Percentiles rank a stretch among this genome's conserved stretches.
phyloP scores from a whole-genome alignment of 1,284 basidiomycete genomes.

The Sanghuangporus sanghuang region DNA sequence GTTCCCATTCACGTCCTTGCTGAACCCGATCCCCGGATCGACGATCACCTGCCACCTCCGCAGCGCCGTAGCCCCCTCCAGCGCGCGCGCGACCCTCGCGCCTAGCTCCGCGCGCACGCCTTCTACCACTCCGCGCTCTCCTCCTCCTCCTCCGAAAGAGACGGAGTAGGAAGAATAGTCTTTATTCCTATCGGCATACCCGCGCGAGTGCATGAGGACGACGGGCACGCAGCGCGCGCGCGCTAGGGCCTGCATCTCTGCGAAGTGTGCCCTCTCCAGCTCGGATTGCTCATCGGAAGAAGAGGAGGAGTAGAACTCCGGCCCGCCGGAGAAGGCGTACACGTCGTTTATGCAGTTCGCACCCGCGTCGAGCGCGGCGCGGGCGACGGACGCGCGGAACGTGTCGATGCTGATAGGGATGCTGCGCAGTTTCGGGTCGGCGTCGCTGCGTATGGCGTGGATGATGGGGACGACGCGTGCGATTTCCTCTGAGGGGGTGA shows the following conservation, averaged over 20 bases:
- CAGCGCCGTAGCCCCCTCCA: conserved; percentile 66
- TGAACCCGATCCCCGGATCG: conserved; percentile 95
- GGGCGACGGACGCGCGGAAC: conserved; percentile 82
- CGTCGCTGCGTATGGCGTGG: conserved; percentile 33
- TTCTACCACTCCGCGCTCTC: conserved; percentile 49
- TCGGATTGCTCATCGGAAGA: background rate
- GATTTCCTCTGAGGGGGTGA: conserved; percentile 72
- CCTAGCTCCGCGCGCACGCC: conserved; percentile 77
- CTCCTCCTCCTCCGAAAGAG: too few relatives aligned
- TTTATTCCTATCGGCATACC: conserved; percentile 71
- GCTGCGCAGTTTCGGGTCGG: conserved; percentile 22
- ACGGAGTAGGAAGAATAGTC: conserved; percentile 45
- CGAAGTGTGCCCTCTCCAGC: conserved; percentile 26
- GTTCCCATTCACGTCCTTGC: conserved; percentile 81
- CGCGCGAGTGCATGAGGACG: conserved; percentile 91
- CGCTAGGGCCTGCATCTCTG: conserved; percentile 64
- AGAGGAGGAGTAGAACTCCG: conserved; percentile 40
- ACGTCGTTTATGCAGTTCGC: conserved; percentile 97
- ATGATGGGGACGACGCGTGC: conserved; percentile 72
- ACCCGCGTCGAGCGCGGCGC: conserved; percentile 74
- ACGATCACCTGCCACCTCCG: conserved; percentile 87
- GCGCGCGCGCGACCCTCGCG: conserved; percentile 58
- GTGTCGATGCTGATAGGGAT: conserved; percentile 87
- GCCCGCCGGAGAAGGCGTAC: conserved; percentile 66
- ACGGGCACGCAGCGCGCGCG: conserved; percentile 63